Conservation (phyloP, 129 eudicot genomes). For the Artemisia argyi region DNA sequence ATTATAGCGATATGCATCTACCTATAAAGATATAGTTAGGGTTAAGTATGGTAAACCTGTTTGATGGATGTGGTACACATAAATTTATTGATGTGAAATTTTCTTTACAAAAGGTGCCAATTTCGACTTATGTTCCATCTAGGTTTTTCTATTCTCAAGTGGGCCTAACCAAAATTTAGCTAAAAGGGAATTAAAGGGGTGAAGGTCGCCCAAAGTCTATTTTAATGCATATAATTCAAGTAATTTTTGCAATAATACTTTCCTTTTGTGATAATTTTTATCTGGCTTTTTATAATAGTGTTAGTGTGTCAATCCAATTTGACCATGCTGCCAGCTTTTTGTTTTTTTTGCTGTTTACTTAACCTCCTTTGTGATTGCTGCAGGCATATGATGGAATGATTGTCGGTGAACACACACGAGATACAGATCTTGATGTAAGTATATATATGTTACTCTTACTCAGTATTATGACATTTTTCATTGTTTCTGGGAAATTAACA, state of each 20-base stretch:
- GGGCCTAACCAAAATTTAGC: neutral
- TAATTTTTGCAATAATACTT: neutral
- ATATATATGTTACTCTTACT: neutral
- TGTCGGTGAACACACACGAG: constrained; percentile 97
- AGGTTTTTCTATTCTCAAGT: neutral
- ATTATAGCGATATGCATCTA: neutral
- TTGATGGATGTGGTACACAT: neutral
- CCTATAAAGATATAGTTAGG: neutral
- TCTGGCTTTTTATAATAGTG: neutral
- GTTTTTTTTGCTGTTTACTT: neutral
- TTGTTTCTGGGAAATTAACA: constrained; percentile 1
- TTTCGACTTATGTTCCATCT: neutral
- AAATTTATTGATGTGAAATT: neutral
- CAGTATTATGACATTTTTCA: neutral
- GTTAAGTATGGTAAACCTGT: neutral
- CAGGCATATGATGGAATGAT: constrained; percentile 99
- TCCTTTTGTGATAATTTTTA: neutral
- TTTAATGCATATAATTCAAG: neutral
- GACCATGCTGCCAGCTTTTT: neutral
- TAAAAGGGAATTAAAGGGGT: neutral
- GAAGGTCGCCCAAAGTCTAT: neutral
- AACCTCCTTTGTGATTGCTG: constrained; percentile 24
- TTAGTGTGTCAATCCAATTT: neutral
- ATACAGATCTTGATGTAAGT: constrained; percentile 96
- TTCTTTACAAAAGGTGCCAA: neutral